Percentiles rank a stretch among this genome's conserved stretches.
Conservation (phyloP, 2,329 filamentous ascomycete genomes). For the Pseudocercospora crystallina region DNA sequence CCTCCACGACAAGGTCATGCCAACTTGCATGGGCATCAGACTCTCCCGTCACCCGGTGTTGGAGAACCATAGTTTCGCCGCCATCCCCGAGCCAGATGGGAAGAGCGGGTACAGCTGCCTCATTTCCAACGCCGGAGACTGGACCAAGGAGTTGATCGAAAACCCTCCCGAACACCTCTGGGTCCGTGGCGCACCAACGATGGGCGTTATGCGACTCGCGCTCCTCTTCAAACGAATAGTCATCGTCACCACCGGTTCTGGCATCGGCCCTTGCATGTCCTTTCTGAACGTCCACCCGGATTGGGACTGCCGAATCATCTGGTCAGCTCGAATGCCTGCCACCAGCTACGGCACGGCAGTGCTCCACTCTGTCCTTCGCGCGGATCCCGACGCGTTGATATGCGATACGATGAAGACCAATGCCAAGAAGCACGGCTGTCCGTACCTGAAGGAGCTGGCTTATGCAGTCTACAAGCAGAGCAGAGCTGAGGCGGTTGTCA, state of each 20-base stretch:
- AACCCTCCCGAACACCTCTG: slow-evolving; percentile 63
- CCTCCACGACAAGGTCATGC: slow-evolving; percentile 59
- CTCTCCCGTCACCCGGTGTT: slow-evolving; percentile 34
- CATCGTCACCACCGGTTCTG: slow-evolving; percentile 70
- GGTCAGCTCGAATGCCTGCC: slow-evolving; percentile 64
- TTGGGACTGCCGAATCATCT: slow-evolving; percentile 61
- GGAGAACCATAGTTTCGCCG: slow-evolving; percentile 77
- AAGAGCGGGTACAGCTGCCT: slow-evolving; percentile 63
- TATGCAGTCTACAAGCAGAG: slow-evolving; percentile 52
- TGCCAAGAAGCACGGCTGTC: slow-evolving; percentile 47
- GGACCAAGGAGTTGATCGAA: slow-evolving; percentile 65
- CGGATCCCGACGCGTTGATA: slow-evolving; percentile 64
- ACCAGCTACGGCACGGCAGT: slow-evolving; percentile 63
- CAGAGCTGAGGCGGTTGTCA: slow-evolving; percentile 66
- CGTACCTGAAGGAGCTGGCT: slow-evolving; percentile 60
- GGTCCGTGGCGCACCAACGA: slow-evolving; percentile 66
- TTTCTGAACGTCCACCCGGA: slow-evolving; percentile 54
- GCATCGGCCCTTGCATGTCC: slow-evolving; percentile 68
- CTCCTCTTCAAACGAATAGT: slow-evolving; percentile 65
- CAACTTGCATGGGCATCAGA: slow-evolving; percentile 38
- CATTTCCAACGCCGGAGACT: slow-evolving; percentile 73
- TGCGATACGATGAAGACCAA: slow-evolving; percentile 60
- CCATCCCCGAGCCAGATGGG: slow-evolving; percentile 60
- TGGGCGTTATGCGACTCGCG: slow-evolving; percentile 67
- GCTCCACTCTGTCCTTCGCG: slow-evolving; percentile 54